Conservation (phyloP, 2,329 filamentous ascomycete genomes). For the Tolypocladium inflatum region DNA sequence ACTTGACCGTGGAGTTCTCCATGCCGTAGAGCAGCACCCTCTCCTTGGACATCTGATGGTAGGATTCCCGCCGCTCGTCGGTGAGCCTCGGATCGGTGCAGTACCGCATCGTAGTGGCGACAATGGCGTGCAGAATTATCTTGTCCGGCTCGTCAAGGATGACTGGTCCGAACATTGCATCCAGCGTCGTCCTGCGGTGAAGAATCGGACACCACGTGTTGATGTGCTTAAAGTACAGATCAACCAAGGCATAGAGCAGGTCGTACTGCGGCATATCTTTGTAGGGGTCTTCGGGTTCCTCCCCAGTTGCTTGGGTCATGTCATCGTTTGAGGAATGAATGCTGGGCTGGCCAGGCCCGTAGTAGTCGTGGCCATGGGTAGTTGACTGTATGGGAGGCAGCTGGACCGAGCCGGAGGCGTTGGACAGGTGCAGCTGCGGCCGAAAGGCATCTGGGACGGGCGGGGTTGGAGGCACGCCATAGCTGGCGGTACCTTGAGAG, state of each 20-base stretch:
- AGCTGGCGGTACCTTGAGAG: slow-evolving; percentile 36
- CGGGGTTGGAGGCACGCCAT: slow-evolving; percentile 36
- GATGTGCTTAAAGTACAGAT: slow-evolving; percentile 71
- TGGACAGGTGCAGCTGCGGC: slow-evolving; percentile 30
- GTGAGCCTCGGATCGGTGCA: slow-evolving; percentile 69
- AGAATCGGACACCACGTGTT: slow-evolving; percentile 84
- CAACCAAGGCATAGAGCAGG: slow-evolving; percentile 61
- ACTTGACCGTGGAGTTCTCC: slow-evolving; percentile 82
- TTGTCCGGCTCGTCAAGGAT: slow-evolving; percentile 72
- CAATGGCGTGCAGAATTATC: slow-evolving; percentile 78
- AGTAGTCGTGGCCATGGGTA: slow-evolving; percentile 39
- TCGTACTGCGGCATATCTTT: slow-evolving; percentile 68
- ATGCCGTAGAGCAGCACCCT: slow-evolving; percentile 80
- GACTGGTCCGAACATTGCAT: slow-evolving; percentile 70
- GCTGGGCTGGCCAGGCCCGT: slow-evolving; percentile 30
- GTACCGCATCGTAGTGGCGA: slow-evolving; percentile 78
- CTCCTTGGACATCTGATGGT: slow-evolving; percentile 74
- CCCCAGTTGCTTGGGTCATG: slow-evolving; percentile 30
- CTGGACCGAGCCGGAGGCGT: slow-evolving; percentile 27
- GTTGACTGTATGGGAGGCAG: slow-evolving; percentile 26
- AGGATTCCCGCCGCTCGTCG: slow-evolving; percentile 61
- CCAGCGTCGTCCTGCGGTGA: slow-evolving; percentile 73
- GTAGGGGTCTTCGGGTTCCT: slow-evolving; percentile 27
- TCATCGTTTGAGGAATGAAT: slow-evolving; percentile 45
- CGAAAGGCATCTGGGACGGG: slow-evolving; percentile 40